Evolutionary conservation across 2,329 filamentous ascomycete species (phyloP), one percentile per base, ranked within the genome.

Genomic region (Thielaviopsis musarum): DNA sequence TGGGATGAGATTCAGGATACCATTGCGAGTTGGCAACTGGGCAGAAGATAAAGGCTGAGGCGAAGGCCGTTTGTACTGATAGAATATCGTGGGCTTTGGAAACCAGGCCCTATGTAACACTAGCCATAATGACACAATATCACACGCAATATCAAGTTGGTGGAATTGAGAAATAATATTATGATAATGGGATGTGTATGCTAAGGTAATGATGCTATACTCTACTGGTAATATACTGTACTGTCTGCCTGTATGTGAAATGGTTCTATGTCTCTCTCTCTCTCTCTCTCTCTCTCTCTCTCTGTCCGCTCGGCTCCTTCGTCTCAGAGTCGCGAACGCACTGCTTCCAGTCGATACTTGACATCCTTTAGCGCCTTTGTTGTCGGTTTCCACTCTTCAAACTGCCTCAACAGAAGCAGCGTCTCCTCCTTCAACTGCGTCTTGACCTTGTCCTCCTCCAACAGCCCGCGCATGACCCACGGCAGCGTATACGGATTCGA

Each of bases 281-380:
- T 22, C 2, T n/a, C 34, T 41, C 21, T 12, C 26, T 28, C 26
- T 28, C 26, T 28, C 26, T 34, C 30, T 34, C 30, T 5, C 30
- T 34, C 30, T 10, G 30, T 34, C 30, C 30, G 9, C 30, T 34
- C 10, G 9, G 30, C 30, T 34, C 7, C 10, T n/a, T 45, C 34
- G 10, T 41, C 17, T 67, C 69, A 83, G 21, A 96, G 73, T 72
- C 90, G 94, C 54, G 89, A 95, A 66, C 88, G 80, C 52, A 98
- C 88, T 2, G 86, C 91, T 72, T 97, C 93, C 21, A 98, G 75
- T 63, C 93, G 79, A 71, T 94, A 97, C 71, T 95, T 95, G 54
- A 98, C 91, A 71, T 98, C 93, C 72, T 93, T 95, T 61, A 98
- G 73, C 52, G 87, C 87, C 73, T 97, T 98, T 7, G 84, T 95